Evolutionary conservation across 2,329 filamentous ascomycete genomes (phyloP).

Genomic region (Aspergillus brasiliensis): DNA sequence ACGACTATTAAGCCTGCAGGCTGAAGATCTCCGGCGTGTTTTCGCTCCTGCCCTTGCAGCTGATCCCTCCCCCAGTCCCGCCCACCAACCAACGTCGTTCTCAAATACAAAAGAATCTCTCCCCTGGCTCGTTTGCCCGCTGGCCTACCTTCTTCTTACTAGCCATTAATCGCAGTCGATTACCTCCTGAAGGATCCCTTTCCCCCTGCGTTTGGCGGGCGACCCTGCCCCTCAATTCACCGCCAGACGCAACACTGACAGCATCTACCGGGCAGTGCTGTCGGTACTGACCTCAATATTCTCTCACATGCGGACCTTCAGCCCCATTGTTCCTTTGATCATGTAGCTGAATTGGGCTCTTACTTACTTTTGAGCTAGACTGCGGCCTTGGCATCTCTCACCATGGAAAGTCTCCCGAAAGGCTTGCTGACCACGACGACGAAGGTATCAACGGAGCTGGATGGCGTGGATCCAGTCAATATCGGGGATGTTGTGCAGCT

Average conservation of each 20-base stretch:
- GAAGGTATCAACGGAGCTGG: constrained; percentile 39
- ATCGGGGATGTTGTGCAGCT: constrained; percentile 46
- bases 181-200: not conserved
- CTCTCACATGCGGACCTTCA: not conserved
- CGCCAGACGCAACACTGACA: constrained; percentile 18
- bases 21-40: constrained; percentile 10
- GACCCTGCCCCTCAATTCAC: constrained; percentile 16
- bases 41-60: constrained; percentile 16
- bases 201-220: constrained; percentile 18
- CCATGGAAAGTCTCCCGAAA: constrained; percentile 45
- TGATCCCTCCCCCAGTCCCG: constrained; percentile 4
- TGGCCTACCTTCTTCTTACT: not conserved
- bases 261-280: not conserved
- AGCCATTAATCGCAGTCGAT: not conserved
- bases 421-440: constrained; percentile 46
- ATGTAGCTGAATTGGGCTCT: constrained; percentile 16
- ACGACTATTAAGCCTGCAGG: constrained; percentile 6
- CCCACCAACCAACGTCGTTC: not conserved
- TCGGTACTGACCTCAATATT: not conserved
- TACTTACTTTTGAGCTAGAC: not conserved
- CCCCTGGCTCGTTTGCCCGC: not conserved
- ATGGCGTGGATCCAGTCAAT: constrained; percentile 44
- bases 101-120: not conserved
- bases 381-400: not conserved
- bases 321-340: constrained; percentile 1